Evolutionary conservation across 106 monocot species (phyloP).

Genomic region (Vanilla planifolia): DNA sequence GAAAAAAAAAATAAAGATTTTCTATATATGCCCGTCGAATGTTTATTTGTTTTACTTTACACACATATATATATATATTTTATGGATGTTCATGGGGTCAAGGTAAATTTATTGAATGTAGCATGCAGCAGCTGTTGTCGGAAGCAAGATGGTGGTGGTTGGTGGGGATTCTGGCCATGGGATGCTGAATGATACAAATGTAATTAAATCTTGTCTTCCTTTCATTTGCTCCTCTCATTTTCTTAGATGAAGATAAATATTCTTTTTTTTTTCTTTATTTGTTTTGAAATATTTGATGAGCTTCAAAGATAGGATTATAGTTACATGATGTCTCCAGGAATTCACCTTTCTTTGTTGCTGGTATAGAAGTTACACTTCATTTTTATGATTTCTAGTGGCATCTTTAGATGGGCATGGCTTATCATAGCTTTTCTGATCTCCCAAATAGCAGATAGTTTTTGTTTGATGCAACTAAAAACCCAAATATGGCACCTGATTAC

Average conservation of each 20-base stretch:
- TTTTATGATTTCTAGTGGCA: background rate
- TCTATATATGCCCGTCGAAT: too few species aligned
- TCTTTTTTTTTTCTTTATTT: background rate
- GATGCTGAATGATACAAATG: conserved; percentile 79
- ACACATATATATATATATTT: too few species aligned
- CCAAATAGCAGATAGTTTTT: too few species aligned
- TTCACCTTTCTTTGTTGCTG: background rate
- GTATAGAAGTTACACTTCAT: background rate
- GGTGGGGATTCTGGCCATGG: conserved; percentile 82
- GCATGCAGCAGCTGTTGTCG: conserved; percentile 85
- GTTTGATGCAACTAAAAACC: too few species aligned
- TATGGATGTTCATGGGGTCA: too few species aligned
- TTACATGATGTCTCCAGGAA: background rate
- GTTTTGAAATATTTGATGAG: background rate
- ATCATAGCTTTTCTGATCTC: background rate
- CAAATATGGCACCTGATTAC: too few species aligned
- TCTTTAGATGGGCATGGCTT: background rate
- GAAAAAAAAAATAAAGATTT: too few species aligned
- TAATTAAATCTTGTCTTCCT: conserved; percentile 19
- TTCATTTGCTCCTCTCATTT: background rate
- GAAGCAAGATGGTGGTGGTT: conserved; percentile 92
- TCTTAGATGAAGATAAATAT: background rate
- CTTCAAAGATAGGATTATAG: background rate
- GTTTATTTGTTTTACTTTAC: too few species aligned
- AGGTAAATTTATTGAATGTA: conserved; percentile 21